Evolutionary conservation across 768 basidiomycete species (phyloP), one percentile per base, ranked within the genome.

Genomic region (Stropharia rugosoannulata): DNA sequence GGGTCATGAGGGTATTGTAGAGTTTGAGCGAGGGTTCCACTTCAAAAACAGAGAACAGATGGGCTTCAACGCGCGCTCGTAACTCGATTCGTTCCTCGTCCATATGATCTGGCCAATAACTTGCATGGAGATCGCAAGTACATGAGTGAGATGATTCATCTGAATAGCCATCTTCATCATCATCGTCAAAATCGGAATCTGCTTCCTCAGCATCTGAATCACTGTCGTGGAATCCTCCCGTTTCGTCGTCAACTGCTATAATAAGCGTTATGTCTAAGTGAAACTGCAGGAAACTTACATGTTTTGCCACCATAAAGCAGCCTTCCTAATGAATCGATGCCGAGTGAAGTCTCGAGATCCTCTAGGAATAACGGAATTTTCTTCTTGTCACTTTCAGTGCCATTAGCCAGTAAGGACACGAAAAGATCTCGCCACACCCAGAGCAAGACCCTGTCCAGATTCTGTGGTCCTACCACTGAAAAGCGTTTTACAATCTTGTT

Each of bases 401-500:
- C 75, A 66, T 56, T 68, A 0, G 78, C 76, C 7, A 83, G 75
- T 66, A 88, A 69, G 22, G 78, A 79, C 8, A 89, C 64, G 57
- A 88, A 81, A 16, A 88, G 73, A 57, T 89, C 87, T 5, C 86
- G 77, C 86, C 86, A 88, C 50, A 88, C 80, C 84, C 85, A 88
- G 15, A 86, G 66, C 5, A 82, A 56, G 39, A 79, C 71, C 12
- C 68, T 70, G 25, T 78, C 73, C 12, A 63, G 56, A 43, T 59
- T 72, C 29, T 76, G 73, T 0, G 77, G 78, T 3, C 84, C 85
- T 3, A 67, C 66, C 18, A 86, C 64, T 18, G 66, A 63, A 52
- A 86, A 85, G 0, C 73, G 69, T 59, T 80, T 84, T 61, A 85
- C 64, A 19, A 71, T 40, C 36, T 74, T 77, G 12, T 79, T 78